Evolutionary conservation across 495 filamentous ascomycete species (phyloP).

Genomic region (Pyronema omphalodes): DNA sequence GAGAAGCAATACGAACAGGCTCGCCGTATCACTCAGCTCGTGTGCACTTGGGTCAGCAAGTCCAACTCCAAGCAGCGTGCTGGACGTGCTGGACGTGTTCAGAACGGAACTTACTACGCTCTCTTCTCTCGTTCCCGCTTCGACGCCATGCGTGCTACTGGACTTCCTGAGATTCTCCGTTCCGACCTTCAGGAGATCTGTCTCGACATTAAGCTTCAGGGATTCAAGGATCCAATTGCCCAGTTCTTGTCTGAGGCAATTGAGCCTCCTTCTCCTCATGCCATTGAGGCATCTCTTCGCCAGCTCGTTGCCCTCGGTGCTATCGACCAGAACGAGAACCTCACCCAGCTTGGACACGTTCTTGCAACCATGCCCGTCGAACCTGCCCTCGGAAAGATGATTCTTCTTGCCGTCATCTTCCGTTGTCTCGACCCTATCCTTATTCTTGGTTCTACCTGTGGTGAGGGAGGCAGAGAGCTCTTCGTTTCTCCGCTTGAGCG

Average conservation of each 20-base stretch:
- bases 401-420: conserved; percentile 41
- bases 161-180: conserved; percentile 33
- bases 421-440: conserved; percentile 42
- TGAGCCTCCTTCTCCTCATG: conserved; percentile 32
- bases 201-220: conserved; percentile 32
- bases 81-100: conserved; percentile 40
- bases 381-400: conserved; percentile 38
- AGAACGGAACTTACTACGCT: conserved; percentile 40
- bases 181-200: conserved; percentile 35
- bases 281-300: conserved; percentile 30
- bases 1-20: conserved; percentile 33
- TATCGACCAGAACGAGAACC: conserved; percentile 31
- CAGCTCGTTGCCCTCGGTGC: conserved; percentile 32
- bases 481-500: conserved; percentile 28
- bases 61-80: conserved; percentile 38
- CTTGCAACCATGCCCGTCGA: conserved; percentile 31
- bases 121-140: conserved; percentile 34
- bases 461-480: conserved; percentile 25
- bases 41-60: conserved; percentile 36
- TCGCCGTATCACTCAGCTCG: conserved; percentile 29
- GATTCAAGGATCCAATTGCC: conserved; percentile 28
- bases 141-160: conserved; percentile 31
- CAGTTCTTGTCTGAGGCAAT: conserved; percentile 34
- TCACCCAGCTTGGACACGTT: conserved; percentile 36
- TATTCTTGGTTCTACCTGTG: conserved; percentile 30